Evolutionary conservation across 176 grass and related monocot species (phyloP), one percentile per base, ranked within the genome.

Genomic region (Tillandsia leiboldiana): DNA sequence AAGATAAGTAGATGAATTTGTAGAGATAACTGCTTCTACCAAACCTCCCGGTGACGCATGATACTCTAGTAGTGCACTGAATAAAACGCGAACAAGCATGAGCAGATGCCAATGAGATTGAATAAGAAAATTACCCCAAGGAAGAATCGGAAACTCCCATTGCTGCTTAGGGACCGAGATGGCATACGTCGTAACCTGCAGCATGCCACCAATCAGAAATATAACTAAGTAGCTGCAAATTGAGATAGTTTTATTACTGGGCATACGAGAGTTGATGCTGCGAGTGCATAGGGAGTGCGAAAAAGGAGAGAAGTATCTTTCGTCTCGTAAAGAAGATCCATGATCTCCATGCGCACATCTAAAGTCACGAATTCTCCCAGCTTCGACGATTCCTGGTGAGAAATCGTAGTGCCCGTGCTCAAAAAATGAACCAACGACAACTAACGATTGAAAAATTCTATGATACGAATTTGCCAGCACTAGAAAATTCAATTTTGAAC

Each of bases 121-220:
- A 24, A 24, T 24, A 24, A 24, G 53, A 68, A 14, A 18, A 63
- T 88, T 86, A 90, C 92, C 88, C 92, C 88, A 96, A 70, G 88
- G 86, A 81, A 89, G 81, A 68, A 96, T 71, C 61, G 92, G 92
- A 77, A 96, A 96, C 48, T 96, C 92, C 88, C 86, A 92, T 80
- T 20, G 80, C 77, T 92, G 88, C 81, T 87, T 85, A 70, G 86
- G 88, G 59, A 92, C 79, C 62, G 86, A 92, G 24, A 96, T 87
- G 49, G 75, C 78, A 81, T 96, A 96, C n/a, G 83, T 76, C 74
- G 81, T 74, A 79, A 96, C 84, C 88, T 96, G 77, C 49, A 85
- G 68, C 58, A 27, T 33, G 78, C 3, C 11, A n/a, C 20, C 12
- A 15, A 22, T 23, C 9, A 66, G n/a, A 0, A 42, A 24, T 24